Base-by-base conservation (phyloP, 768 basidiomycete species). In the Calocera viscosa region DNA sequence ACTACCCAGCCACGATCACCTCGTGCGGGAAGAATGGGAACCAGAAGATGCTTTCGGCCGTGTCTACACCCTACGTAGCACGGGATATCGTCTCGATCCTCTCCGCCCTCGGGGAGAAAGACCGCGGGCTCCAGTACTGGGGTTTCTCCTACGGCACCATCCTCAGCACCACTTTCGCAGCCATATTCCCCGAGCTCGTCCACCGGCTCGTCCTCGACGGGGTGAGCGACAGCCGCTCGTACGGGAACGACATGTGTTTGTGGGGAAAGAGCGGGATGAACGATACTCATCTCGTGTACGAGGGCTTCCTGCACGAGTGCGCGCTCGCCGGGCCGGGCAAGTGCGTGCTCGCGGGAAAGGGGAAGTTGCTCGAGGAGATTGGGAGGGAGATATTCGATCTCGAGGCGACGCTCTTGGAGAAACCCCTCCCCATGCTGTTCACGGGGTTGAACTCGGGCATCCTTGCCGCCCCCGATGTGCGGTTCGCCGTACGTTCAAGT, bases 71-170 rank as follows among this genome's bases (percentile, higher is more conserved):
- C 3, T 40, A 16, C 33, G 63, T 43, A 3, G 67, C 41, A 16
- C 33, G 32, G 16, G 67, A 67, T 19, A 64, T 67, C n/a, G 35
- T 40, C n/a, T 14, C 16, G 24, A 67, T 67, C 63, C 32, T 67
- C 19, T 14, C 24, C 26, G 49, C 47, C 11, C 47, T 67, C 10
- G 67, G 67, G 28, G 28, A 64, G 39, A 33, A 64, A 19, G 53
- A 60, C 2, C 16, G 11, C 19, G 67, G 64, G 40, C 32, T 73
- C 11, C 64, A 66, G 24, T 73, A 73, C 43, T 72, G 69, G 72
- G 72, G 72, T 1, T 70, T 72, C 68, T 67, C 68, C 39, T 70
- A 72, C 49, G 72, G 72, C 2, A 73, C 72, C 1, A 67, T 69
- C n/a, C 64, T 73, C 5, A 71, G 71, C 66, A 65, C 69, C 1